Evolutionary conservation across 2,329 filamentous ascomycete genomes (phyloP), one percentile per base, ranked within the genome.

Genomic region (Trichophyton mentagrophytes): DNA sequence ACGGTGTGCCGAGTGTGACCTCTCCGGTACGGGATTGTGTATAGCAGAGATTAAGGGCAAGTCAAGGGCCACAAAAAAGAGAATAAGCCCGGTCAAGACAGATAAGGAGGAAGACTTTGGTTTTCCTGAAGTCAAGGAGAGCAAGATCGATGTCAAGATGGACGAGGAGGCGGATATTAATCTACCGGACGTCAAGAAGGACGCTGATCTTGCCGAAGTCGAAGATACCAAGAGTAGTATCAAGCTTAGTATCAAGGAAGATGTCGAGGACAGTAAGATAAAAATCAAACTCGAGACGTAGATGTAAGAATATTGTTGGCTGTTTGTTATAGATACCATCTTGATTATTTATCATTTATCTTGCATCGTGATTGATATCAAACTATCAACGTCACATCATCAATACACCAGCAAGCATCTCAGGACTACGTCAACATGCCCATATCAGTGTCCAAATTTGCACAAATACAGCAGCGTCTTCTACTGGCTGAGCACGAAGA

Each of bases 1-100:
- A 64, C 84, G 81, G 66, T 99, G 93, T 74, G 90, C 89, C 17
- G 86, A 93, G 57, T 99, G 93, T 74, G 87, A 88, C 65, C 75
- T 97, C 57, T 89, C 89, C 0, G 77, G 87, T 20, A 79, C 79
- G 36, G 89, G 89, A 2, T 73, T 97, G 62, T 99, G 93, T 75
- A 84, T 80, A 70, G 82, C 83, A 9, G 87, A 88, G 30, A 82
- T 90, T 63, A 77, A 79, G 69, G 83, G 80, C 4, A 51, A 51
- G 46, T 4, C 9, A 3, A 25, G 15, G 46, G 15, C 1, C 33
- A 13, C 33, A 38, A 38, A 2, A 58, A 81, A 49, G 46, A 30
- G 25, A 44, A 44, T 44, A 79, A 79, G 11, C 11, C 33, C 33
- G 9, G 33, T 38, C 11, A 38, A 65, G 85, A 78, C 72, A 72